Base-by-base conservation (phyloP, 2,329 filamentous ascomycete species). In the Penicillium sp. region DNA sequence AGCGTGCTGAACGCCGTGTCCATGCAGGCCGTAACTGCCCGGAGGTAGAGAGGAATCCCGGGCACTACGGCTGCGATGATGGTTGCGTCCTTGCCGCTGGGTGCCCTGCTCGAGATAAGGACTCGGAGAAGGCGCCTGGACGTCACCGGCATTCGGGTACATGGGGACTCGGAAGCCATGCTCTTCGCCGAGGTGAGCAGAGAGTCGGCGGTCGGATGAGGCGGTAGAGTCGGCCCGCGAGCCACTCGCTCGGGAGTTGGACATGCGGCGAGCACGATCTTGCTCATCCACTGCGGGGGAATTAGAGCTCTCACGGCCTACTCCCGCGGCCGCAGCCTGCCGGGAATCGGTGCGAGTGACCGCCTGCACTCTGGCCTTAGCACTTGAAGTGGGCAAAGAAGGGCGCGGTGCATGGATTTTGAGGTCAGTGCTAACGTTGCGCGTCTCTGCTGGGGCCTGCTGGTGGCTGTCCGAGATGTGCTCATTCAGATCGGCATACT, bases 121-220 rank as follows among this genome's bases (percentile, higher is more conserved):
- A 2, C 87, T 85, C 1, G 93, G 92, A 2, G 93, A 95, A 2
- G 95, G 95, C 14, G 95, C 95, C 78, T 99, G 95, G 10, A 98
- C 95, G 73, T 98, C 94, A 61, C 95, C 95, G 44, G 95, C 91
- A 73, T 95, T 87, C 54, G 89, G 90, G 72, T 95, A 89, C 91
- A 99, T 95, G 51, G 95, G 95, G 40, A 99, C 94, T 71, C 93
- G 93, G 68, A 97, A 96, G 22, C 93, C 94, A 56, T 92, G 88
- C 64, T 95, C 90, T 47, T 94, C 90, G 18, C 89, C 89, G 41
- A 78, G 71, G 63, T 88, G 80, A 31, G 83, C 72, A 13, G 86
- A 87, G 46, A 76, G 77, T 7, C 85, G 85, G 55, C 84, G 83
- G 57, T 82, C 79, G 47, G 81, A 78, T 19, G 78, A 80, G 5